Conservation (phyloP, 495 filamentous ascomycete species). For the Daldinia childiae region DNA sequence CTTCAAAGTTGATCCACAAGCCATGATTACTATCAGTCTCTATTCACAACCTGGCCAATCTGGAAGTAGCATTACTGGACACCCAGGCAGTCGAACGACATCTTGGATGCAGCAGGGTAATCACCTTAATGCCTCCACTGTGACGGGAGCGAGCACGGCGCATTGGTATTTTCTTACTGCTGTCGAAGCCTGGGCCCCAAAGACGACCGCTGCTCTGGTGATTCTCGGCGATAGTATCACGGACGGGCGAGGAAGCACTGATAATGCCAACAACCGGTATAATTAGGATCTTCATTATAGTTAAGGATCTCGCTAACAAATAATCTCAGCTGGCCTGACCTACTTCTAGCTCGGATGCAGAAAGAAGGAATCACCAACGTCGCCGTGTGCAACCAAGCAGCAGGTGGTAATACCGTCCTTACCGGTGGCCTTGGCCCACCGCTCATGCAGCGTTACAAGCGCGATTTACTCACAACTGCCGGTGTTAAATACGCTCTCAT, state of each 20-base stretch:
- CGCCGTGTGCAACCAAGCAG: conserved; percentile 74
- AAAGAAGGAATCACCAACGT: conserved; percentile 58
- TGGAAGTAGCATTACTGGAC: conserved; percentile 66
- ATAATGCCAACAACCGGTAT: conserved; percentile 71
- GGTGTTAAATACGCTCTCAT: conserved; percentile 71
- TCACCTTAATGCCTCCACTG: conserved; percentile 55
- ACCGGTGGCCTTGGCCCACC: conserved; percentile 70
- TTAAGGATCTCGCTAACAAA: conserved; percentile 10
- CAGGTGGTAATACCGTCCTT: conserved; percentile 75
- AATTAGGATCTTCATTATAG: conserved; percentile 4
- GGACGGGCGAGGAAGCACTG: conserved; percentile 71
- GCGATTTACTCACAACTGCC: conserved; percentile 67
- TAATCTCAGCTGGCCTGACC: conserved; percentile 68
- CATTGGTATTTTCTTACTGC: conserved; percentile 70
- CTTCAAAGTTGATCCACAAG: conserved; percentile 57
- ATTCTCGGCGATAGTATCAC: conserved; percentile 81
- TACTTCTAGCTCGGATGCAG: conserved; percentile 66
- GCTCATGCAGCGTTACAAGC: conserved; percentile 67
- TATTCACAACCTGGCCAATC: conserved; percentile 68
- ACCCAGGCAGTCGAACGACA: conserved; percentile 74
- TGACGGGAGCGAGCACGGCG: conserved; percentile 56
- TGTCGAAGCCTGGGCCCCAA: conserved; percentile 66
- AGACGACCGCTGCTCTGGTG: conserved; percentile 57
- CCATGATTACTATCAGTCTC: conserved; percentile 65
- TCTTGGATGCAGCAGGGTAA: conserved; percentile 68